Evolutionary conservation across 306 rosid genomes (phyloP).

Genomic region (Cucurbita ficifolia): DNA sequence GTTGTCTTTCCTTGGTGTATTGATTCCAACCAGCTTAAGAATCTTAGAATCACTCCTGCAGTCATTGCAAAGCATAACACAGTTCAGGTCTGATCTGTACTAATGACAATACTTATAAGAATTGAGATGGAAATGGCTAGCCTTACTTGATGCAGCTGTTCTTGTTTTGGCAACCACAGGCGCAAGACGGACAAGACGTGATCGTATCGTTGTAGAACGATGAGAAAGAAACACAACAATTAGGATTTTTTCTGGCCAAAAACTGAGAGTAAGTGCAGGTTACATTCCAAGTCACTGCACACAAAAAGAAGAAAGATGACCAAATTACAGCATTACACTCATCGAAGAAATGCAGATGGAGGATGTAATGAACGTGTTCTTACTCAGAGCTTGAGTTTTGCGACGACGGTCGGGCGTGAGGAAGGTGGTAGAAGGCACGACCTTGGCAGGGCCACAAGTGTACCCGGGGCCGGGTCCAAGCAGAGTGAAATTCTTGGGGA

Average conservation of each 20-base stretch:
- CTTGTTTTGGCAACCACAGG: slow-evolving; percentile 82
- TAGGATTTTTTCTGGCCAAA: slow-evolving; percentile 64
- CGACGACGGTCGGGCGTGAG: slow-evolving; percentile 64
- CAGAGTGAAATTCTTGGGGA: slow-evolving; percentile 78
- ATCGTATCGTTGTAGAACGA: slow-evolving; percentile 79
- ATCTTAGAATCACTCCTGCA: slow-evolving; percentile 59
- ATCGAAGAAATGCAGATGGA: not conserved
- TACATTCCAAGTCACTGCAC: slow-evolving; percentile 97
- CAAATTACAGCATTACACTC: not conserved
- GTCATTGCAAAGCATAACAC: not conserved
- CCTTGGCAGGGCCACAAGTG: slow-evolving; percentile 80
- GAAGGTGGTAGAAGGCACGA: slow-evolving; percentile 66
- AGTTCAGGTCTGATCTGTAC: slow-evolving; percentile 1
- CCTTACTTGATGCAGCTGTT: slow-evolving; percentile 62
- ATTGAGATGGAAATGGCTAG: not conserved
- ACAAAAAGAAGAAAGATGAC: not conserved
- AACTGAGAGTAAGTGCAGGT: slow-evolving; percentile 90
- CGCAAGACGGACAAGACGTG: slow-evolving; percentile 68
- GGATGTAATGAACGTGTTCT: slow-evolving; percentile 11
- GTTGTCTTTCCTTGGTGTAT: slow-evolving; percentile 58
- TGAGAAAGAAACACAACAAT: slow-evolving; percentile 81
- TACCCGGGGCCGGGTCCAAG: slow-evolving; percentile 87
- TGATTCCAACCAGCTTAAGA: slow-evolving; percentile 44
- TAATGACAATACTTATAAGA: not conserved
- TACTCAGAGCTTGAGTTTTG: slow-evolving; percentile 88